These are phyloP conservation scores for Tillandsia leiboldiana DNA, from an alignment of 176 grass and related monocot genomes.

Conservation along the genomic window DNA sequence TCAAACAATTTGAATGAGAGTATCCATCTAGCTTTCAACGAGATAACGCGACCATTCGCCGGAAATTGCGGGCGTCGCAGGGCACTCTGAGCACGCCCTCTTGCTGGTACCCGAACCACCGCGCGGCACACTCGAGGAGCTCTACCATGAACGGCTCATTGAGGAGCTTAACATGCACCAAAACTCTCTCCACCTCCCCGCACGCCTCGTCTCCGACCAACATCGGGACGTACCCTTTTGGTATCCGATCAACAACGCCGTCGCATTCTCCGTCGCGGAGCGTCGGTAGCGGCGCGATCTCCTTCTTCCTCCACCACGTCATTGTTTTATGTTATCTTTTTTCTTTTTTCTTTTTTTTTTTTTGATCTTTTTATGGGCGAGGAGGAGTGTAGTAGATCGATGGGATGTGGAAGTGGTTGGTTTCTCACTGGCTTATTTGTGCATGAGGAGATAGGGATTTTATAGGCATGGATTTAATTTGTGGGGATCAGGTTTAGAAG, in stretches of 20 bases:
- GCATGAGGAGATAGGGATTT: background rate
- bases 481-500: background rate
- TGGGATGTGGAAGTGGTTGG: background rate
- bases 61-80: background rate
- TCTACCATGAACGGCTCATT: conserved; percentile 30
- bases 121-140: conserved; percentile 30
- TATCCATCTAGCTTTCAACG: background rate
- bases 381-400: background rate
- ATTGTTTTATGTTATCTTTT: background rate
- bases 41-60: background rate
- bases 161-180: conserved; percentile 27
- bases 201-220: conserved; percentile 12
- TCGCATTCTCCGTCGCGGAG: background rate
- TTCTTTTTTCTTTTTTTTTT: background rate
- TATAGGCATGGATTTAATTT: background rate
- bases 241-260: background rate
- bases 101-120: conserved; percentile 31
- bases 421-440: background rate
- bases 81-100: conserved; percentile 8
- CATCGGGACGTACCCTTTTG: conserved; percentile 39
- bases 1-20: background rate
- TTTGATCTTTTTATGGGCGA: background rate
- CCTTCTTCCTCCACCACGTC: conserved; percentile 20
- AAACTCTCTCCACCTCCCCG: conserved; percentile 22
- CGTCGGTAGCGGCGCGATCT: background rate